Base-by-base conservation (phyloP, 192 early-diverging fungal species). In the Cetraspora pellucida region DNA sequence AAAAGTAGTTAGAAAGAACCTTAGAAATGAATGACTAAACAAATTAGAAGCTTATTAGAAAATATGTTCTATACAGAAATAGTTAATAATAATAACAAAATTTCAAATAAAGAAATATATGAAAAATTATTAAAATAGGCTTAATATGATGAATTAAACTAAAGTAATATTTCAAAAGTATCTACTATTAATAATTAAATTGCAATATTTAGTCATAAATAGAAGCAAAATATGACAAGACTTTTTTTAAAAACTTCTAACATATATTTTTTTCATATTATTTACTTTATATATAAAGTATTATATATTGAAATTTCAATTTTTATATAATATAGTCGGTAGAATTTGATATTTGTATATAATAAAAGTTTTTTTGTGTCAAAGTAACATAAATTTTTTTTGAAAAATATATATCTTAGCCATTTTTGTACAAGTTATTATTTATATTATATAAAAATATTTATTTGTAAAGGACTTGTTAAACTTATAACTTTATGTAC, bases 131-230 rank as follows among this genome's bases (percentile, higher is more conserved):
- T 43, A 16, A 6, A 30, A 31, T 14, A 6, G 2, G 30, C 30
- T 63, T 13, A 63, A 63, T 0, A 16, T 19, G 28, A 6, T 4
- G 13, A 31, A 31, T 4, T 63, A 5, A 2, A 63, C 16, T 7
- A 63, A 63, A 63, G 30, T 63, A 6, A 63, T 30, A 31, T 63
- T 16, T 17, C 30, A 4, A 63, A 63, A 37, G 14, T 30, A 30
- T 63, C 60, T 43, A 19, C 60, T 17, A 63, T 63, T 37, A 23
- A 63, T 10, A 63, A 63, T 63, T 63, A 13, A 14, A 63, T 63
- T 37, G 30, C 60, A 30, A 28, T 13, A 4, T 63, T 63, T 3
- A 30, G 10, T 3, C 30, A 4, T 14, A 63, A 63, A 63, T 63
- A 13, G 30, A 63, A 63, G 30, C 27, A 63, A 63, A 17, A 30